These are phyloP conservation scores for Urochloa ruziziensis DNA, from an alignment of 176 grass and related monocot genomes.

Conservation along the genomic window DNA sequence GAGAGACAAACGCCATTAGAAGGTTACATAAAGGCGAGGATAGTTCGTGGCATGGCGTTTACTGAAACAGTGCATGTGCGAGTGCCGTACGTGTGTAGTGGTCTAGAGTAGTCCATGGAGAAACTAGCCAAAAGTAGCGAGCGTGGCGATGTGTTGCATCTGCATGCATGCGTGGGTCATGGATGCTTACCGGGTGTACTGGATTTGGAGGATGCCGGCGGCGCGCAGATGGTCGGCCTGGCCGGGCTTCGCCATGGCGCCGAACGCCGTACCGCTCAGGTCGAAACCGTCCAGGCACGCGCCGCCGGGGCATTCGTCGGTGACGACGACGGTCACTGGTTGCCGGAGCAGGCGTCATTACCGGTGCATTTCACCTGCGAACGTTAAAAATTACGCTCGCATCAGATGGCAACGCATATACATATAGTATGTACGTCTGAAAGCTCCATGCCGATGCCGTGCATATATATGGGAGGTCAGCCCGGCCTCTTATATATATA, in stretches of 20 bases:
- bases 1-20: neutral
- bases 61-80: conserved; percentile 9
- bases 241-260: conserved; percentile 53
- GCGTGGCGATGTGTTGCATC: neutral
- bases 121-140: neutral
- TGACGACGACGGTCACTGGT: conserved; percentile 59
- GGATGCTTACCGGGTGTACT: conserved; percentile 54
- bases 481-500: no score
- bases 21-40: neutral
- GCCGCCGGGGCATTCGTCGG: conserved; percentile 58
- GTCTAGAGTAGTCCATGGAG: neutral
- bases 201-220: conserved; percentile 37
- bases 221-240: conserved; percentile 47
- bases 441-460: no score
- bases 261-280: conserved; percentile 64
- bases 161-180: neutral
- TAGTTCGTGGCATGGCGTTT: neutral
- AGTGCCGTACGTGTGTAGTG: neutral
- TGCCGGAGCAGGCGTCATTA: conserved; percentile 52
- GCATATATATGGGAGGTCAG: no score
- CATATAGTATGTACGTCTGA: no score
- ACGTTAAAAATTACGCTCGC: no score
- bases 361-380: conserved; percentile 43
- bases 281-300: conserved; percentile 51
- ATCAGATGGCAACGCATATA: no score